Base-by-base conservation (phyloP, 352 stramenopile species). In the Phytophthora sp. region DNA sequence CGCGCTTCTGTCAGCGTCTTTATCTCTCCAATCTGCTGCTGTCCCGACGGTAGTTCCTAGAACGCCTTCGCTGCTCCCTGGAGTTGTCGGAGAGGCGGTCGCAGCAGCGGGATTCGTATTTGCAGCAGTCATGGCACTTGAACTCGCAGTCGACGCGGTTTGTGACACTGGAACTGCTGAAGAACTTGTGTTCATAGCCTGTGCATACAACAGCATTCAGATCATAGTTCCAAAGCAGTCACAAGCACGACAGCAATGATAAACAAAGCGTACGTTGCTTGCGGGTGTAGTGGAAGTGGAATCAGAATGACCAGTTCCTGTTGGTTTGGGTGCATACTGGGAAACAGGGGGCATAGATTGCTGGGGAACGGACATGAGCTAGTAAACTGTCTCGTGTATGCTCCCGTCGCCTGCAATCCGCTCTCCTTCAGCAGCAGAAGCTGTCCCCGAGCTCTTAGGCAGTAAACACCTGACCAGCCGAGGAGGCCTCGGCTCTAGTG, bases 21-120 rank as follows among this genome's bases (percentile, higher is more conserved):
- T 96, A 57, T 96, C 84, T 65, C 88, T 80, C 88, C 88, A 96
- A 72, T 96, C 88, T 26, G 71, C 55, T 47, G 61, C 59, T 9
- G 67, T 42, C 12, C 67, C 78, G 12, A 64, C 26, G 24, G 64
- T 62, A 27, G 51, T 51, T 7, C 49, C 52, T 41, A 44, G n/a
- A 33, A 9, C 35, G 3, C 29, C 39, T 55, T 47, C 49, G 12
- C 27, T 52, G 42, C 30, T 58, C 20, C 9, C 21, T 57, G 45
- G 13, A 6, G 7, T 51, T 21, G 38, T 29, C 20, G 36, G 16
- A 18, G 47, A 38, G 15, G 29, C 20, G 20, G 30, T 18, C 3
- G 18, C 20, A 41, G 49, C 49, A 45, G 30, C 30, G 16, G 9
- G 26, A 18, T 29, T 54, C 39, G 26, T 16, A 27, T 8, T 66